phyloP scores from a whole-genome alignment of 768 basidiomycete genomes.

The Tubosaeta brunneosetosa region DNA sequence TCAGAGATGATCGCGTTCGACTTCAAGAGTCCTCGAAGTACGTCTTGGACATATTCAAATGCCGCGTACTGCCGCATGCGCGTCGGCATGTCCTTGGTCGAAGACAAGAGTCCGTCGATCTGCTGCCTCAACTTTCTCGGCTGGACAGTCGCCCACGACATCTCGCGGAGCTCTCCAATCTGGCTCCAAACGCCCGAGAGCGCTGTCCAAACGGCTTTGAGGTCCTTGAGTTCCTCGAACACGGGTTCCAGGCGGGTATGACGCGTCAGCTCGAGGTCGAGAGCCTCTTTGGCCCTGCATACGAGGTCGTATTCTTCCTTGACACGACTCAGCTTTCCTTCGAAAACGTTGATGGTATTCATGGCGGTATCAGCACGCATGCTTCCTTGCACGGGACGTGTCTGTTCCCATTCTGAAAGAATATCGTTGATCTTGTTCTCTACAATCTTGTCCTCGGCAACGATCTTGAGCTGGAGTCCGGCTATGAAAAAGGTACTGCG shows the following conservation, averaged over 20 bases:
- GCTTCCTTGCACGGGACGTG: slow-evolving; percentile 93
- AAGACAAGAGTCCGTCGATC: slow-evolving; percentile 82
- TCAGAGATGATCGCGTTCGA: slow-evolving; percentile 88
- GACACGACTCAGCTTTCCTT: slow-evolving; percentile 82
- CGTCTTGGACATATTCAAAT: slow-evolving; percentile 96
- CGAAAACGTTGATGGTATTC: slow-evolving; percentile 94
- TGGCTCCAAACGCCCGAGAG: slow-evolving; percentile 96
- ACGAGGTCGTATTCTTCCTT: slow-evolving; percentile 95
- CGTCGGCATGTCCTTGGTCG: slow-evolving; percentile 99
- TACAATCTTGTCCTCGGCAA: slow-evolving; percentile 98
- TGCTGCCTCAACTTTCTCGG: slow-evolving; percentile 93
- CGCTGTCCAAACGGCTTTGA: slow-evolving; percentile 99
- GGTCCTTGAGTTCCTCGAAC: slow-evolving; percentile 90
- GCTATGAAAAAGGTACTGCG: slow-evolving; percentile 42
- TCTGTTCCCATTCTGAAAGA: slow-evolving; percentile 90
- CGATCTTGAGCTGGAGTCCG: slow-evolving; percentile 97
- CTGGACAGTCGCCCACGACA: slow-evolving; percentile 88
- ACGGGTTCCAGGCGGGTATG: slow-evolving; percentile 91
- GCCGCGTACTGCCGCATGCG: slow-evolving; percentile 99
- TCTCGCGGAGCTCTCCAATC: slow-evolving; percentile 82
- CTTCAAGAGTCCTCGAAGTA: slow-evolving; percentile 80
- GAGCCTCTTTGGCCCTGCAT: slow-evolving; percentile 92
- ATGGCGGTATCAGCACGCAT: slow-evolving; percentile 95
- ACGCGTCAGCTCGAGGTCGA: slow-evolving; percentile 86
- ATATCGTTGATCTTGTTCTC: slow-evolving; percentile 94